A percentile compares a stretch with the other conserved stretches of the same genome.
These are phyloP conservation scores for Alternaria viburni DNA, from an alignment of 2,329 filamentous ascomycete genomes.

Conservation along the genomic window DNA sequence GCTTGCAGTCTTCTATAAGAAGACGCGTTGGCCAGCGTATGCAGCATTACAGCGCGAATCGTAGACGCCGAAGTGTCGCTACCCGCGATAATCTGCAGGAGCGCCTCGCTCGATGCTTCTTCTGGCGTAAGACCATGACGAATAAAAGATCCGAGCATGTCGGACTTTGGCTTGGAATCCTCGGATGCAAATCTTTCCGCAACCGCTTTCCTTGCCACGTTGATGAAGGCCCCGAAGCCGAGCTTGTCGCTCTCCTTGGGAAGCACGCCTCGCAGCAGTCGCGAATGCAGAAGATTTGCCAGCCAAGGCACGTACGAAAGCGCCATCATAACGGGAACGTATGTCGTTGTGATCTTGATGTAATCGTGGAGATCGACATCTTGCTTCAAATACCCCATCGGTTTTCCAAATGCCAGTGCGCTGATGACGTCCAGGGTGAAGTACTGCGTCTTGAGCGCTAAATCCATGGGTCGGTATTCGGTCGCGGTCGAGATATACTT, in stretches of 20 bases:
- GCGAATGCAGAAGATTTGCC: constrained; percentile 22
- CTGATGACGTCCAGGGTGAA: constrained; percentile 63
- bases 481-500: constrained; percentile 47
- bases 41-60: constrained; percentile 59
- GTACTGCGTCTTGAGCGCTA: constrained; percentile 56
- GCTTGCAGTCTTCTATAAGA: constrained; percentile 52
- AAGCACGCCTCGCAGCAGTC: constrained; percentile 18
- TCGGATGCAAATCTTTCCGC: constrained; percentile 56
- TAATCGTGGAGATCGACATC: constrained; percentile 56
- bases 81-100: constrained; percentile 60
- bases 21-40: constrained; percentile 56
- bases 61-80: constrained; percentile 63
- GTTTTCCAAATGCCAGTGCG: constrained; percentile 57
- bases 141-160: constrained; percentile 62
- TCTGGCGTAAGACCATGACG: constrained; percentile 51
- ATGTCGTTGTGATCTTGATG: constrained; percentile 52
- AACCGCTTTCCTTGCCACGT: constrained; percentile 55
- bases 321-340: constrained; percentile 24
- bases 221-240: constrained; percentile 48
- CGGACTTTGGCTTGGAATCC: constrained; percentile 47
- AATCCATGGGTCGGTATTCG: constrained; percentile 50
- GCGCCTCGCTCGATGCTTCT: constrained; percentile 52
- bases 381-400: constrained; percentile 57
- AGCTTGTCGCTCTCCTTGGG: constrained; percentile 52
- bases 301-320: constrained; percentile 21